These are phyloP conservation scores for Albifimbria verrucaria DNA, from an alignment of 2,329 filamentous ascomycete species.

Conservation along the genomic window DNA sequence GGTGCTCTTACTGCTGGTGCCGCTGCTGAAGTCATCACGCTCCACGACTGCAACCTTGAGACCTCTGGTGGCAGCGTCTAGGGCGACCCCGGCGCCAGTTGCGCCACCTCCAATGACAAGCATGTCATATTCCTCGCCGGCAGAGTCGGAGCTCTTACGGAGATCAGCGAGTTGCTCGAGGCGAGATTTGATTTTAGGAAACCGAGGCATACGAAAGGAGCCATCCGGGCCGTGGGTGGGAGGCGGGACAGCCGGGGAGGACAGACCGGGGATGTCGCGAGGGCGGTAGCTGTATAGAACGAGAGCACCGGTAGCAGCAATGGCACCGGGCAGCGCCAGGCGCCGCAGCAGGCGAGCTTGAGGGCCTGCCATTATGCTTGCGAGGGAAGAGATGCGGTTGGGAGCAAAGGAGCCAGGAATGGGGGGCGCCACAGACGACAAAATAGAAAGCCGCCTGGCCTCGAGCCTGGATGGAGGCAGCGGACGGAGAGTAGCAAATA, in stretches of 20 bases:
- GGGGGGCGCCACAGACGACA: too few species aligned
- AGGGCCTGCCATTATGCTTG: constrained; percentile 5
- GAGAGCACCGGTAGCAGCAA: constrained; percentile 39
- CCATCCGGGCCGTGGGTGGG: constrained; percentile 68
- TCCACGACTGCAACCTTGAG: constrained; percentile 70
- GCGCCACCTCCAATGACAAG: constrained; percentile 69
- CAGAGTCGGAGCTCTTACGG: constrained; percentile 32
- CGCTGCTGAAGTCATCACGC: constrained; percentile 69
- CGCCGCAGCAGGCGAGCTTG: constrained; percentile 34
- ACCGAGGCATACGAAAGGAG: constrained; percentile 62
- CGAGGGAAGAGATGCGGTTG: neutral
- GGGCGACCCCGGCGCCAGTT: constrained; percentile 67
- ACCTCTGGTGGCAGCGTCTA: constrained; percentile 69
- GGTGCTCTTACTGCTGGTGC: constrained; percentile 72
- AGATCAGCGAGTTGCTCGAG: constrained; percentile 63
- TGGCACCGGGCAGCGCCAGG: constrained; percentile 38
- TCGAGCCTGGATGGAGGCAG: too few species aligned
- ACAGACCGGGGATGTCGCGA: constrained; percentile 66
- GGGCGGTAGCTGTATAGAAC: constrained; percentile 60
- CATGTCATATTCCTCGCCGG: constrained; percentile 59
- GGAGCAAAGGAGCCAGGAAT: too few species aligned
- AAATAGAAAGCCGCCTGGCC: too few species aligned
- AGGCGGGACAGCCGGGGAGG: constrained; percentile 65
- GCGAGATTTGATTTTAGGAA: constrained; percentile 60
- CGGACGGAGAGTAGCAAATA: too few species aligned